Base-by-base conservation (phyloP, 139 green algal species). In the Trebouxia sp. region DNA sequence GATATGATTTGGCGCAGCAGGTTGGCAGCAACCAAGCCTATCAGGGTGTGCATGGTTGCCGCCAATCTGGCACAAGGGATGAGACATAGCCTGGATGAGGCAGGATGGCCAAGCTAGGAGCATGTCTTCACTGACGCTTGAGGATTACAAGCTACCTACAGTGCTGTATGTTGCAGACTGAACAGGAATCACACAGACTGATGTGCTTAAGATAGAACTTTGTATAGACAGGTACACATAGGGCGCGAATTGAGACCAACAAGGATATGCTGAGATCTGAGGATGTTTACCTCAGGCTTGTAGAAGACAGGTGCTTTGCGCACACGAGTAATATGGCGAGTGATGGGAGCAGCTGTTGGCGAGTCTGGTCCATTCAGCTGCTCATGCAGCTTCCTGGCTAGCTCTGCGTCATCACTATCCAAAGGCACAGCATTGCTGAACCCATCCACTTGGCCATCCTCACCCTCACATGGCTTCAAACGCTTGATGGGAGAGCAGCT, bases 301-400 rank as follows among this genome's bases (percentile, higher is more conserved):
- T 84, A 84, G 39, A 84, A 84, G 53, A 22, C 51, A 14, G 80
- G 69, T 41, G 41, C 37, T 38, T 80, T 81, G 67, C 83, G 82
- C 5, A 58, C 62, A 14, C 87, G 85, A 4, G 80, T 84, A 9
- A 72, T 77, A 41, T 65, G 45, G 14, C 86, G 82, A 8, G 56
- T 87, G 35, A 82, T 42, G 32, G 30, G 35, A 8, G 80, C n/a
- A 30, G 80, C 70, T 32, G 48, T 37, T 30, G 79, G 35, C 5
- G 51, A 53, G 9, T 67, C 67, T 65, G 51, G 66, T 12, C 70
- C 85, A 39, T 91, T 91, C 5, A 91, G 83, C 76, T 91, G 81
- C 39, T 91, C 84, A 75, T 94, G 91, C 65, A 94, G 83, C 1
- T 86, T 83, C 28, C 91, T 85, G 0, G 91, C 91, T 41, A 94